phyloP scores from a whole-genome alignment of 139 green algal species.

The Pseudopediastrum boryanum region DNA sequence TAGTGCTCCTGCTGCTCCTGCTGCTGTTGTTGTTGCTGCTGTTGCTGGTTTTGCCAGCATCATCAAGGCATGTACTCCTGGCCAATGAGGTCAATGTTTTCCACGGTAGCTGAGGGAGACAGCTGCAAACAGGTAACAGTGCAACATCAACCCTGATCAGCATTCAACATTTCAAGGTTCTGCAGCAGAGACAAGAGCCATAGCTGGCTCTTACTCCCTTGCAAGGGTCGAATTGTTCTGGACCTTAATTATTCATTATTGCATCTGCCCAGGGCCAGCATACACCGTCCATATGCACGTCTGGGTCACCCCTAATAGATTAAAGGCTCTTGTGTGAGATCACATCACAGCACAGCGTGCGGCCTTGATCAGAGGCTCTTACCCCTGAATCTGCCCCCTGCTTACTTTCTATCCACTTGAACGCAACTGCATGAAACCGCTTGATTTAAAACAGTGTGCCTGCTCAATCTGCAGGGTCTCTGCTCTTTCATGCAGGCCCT shows the following conservation, averaged over 20 bases:
- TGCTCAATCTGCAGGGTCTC: too few species aligned
- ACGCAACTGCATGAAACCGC: too few species aligned
- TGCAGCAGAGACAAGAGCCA: neutral
- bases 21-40: slow-evolving; percentile 5
- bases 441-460: too few species aligned
- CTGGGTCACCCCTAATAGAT: too few species aligned
- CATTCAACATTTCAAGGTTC: too few species aligned
- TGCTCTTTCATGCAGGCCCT: too few species aligned
- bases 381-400: too few species aligned
- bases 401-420: too few species aligned
- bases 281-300: neutral
- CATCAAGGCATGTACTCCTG: neutral
- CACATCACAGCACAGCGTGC: too few species aligned
- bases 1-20: neutral
- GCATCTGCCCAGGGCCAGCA: neutral
- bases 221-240: neutral
- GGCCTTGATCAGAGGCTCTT: too few species aligned
- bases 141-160: too few species aligned
- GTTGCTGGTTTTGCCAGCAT: neutral
- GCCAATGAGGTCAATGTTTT: slow-evolving; percentile 16
- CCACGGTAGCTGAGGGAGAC: slow-evolving; percentile 1
- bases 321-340: too few species aligned
- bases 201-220: neutral
- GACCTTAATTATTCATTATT: neutral
- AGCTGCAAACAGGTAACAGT: slow-evolving; percentile 19